Evolutionary conservation across 441 rosid genomes (phyloP).

Genomic region (Rhodomyrtus psidioides): DNA sequence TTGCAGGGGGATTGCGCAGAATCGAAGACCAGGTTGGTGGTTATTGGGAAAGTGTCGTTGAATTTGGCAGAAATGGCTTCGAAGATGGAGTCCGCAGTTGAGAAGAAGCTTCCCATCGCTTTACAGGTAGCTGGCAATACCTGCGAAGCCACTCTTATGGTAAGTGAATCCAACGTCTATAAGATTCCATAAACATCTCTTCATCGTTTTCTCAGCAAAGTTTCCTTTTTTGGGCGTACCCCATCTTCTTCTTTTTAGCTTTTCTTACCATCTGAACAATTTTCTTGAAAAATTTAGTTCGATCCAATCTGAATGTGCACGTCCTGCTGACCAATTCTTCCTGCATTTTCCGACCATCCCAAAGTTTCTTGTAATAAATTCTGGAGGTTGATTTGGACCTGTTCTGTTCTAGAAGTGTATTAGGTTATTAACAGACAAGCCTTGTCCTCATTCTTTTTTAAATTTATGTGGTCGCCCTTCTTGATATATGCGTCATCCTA

Average conservation of each 20-base stretch:
- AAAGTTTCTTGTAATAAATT: neutral
- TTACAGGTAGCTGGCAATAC: slow-evolving; percentile 12
- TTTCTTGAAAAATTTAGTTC: neutral
- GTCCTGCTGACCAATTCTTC: neutral
- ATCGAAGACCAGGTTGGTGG: slow-evolving; percentile 7
- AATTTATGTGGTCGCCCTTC: neutral
- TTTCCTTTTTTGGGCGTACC: neutral
- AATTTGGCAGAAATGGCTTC: slow-evolving; percentile 25
- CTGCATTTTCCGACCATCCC: neutral
- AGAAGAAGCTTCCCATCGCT: slow-evolving; percentile 23
- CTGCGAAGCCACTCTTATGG: slow-evolving; percentile 25
- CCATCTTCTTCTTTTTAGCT: neutral
- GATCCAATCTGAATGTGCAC: neutral
- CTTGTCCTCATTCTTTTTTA: neutral
- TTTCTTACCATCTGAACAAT: neutral
- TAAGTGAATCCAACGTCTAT: neutral
- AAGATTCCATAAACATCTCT: neutral
- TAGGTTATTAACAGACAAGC: neutral
- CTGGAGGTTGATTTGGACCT: neutral
- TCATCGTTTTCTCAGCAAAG: neutral
- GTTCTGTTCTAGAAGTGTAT: too few species aligned
- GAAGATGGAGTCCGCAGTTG: slow-evolving; percentile 10
- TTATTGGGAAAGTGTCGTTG: slow-evolving; percentile 18
- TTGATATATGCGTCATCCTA: neutral
- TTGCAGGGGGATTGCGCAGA: slow-evolving; percentile 19